Percentiles rank a stretch among this genome's conserved stretches.
phyloP scores from a whole-genome alignment of 2,329 filamentous ascomycete genomes.

The Dendryphion nanum region DNA sequence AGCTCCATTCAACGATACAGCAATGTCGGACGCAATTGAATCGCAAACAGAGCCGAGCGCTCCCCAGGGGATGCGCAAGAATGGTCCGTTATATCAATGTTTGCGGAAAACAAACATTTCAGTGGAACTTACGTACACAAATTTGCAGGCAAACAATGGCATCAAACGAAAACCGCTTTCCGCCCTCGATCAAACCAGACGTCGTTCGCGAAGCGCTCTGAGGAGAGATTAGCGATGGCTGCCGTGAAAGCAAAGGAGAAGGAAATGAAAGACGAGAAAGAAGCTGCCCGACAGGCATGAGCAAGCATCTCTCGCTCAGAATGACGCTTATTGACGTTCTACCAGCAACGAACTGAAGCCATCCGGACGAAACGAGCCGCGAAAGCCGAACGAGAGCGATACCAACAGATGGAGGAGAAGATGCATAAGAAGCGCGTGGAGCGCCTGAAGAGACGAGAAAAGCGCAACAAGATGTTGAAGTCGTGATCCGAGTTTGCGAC shows the following conservation, averaged over 20 bases:
- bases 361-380: slow-evolving; percentile 83
- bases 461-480: slow-evolving; percentile 79
- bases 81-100: slow-evolving; percentile 59
- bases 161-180: slow-evolving; percentile 77
- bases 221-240: slow-evolving; percentile 65
- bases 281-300: slow-evolving; percentile 78
- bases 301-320: background rate
- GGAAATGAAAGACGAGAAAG: slow-evolving; percentile 91
- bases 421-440: slow-evolving; percentile 97
- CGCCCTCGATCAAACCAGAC: slow-evolving; percentile 75
- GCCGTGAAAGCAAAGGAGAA: slow-evolving; percentile 91
- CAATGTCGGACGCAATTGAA: slow-evolving; percentile 28
- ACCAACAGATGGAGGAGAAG: slow-evolving; percentile 91
- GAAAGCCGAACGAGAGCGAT: slow-evolving; percentile 91
- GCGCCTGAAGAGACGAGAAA: slow-evolving; percentile 89
- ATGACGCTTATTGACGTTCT: background rate
- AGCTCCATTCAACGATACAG: no score
- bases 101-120: background rate
- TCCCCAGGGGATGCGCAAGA: slow-evolving; percentile 69
- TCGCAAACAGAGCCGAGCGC: slow-evolving; percentile 44
- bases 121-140: slow-evolving; percentile 2
- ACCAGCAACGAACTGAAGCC: slow-evolving; percentile 69
- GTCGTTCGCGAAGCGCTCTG: slow-evolving; percentile 73
- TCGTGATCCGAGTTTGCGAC: no score
- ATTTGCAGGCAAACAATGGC: slow-evolving; percentile 87